phyloP scores from a whole-genome alignment of 768 basidiomycete species.

The Kwoniella sp. region DNA sequence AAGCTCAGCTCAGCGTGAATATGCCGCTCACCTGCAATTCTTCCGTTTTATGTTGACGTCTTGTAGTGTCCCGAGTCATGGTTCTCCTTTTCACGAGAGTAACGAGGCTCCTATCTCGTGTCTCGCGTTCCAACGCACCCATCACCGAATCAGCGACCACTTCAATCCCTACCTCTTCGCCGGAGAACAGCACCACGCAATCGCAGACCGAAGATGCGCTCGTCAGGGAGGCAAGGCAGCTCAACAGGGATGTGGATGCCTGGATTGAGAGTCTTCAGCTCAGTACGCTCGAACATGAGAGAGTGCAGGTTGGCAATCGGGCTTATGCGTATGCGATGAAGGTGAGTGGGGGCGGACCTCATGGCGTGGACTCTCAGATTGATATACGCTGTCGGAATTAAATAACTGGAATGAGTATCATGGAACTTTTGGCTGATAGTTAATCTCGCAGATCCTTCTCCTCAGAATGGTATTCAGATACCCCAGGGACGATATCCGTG shows the following conservation, averaged over 20 bases:
- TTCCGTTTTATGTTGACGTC: not conserved
- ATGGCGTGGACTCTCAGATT: not conserved
- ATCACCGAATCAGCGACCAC: constrained; percentile 34
- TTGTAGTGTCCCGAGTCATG: constrained; percentile 51
- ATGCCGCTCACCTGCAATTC: not conserved
- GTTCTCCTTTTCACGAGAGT: constrained; percentile 48
- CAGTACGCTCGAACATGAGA: constrained; percentile 49
- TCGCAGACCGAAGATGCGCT: constrained; percentile 21
- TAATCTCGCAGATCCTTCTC: constrained; percentile 39
- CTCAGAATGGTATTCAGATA: constrained; percentile 46
- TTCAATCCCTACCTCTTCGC: not conserved
- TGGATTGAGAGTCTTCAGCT: constrained; percentile 50
- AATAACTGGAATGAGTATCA: too few species aligned
- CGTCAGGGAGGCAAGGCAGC: constrained; percentile 34
- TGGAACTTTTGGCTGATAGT: not conserved
- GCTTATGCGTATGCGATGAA: constrained; percentile 54
- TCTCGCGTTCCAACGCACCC: constrained; percentile 17
- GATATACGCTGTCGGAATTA: too few species aligned
- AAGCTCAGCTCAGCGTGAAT: not conserved
- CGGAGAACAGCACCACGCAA: not conserved
- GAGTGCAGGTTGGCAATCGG: constrained; percentile 50
- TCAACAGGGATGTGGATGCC: constrained; percentile 45
- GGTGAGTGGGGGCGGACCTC: constrained; percentile 26
- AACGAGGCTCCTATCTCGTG: constrained; percentile 40
- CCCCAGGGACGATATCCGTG: constrained; percentile 34